Base-by-base conservation (phyloP, 331 rosid species). In the Acacia concinna region DNA sequence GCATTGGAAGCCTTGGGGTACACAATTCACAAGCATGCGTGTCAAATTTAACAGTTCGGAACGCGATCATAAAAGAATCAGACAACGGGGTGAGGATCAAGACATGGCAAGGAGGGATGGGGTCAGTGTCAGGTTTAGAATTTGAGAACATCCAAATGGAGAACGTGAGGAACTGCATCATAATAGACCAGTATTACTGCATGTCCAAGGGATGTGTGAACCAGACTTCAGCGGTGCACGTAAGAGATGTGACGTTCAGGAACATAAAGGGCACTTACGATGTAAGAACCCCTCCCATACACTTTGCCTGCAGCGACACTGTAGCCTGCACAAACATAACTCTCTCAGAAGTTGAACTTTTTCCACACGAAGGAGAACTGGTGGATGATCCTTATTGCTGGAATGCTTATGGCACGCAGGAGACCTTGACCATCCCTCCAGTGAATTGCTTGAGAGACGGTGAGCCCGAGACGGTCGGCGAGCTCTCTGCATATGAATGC, bases 91-190 rank as follows among this genome's bases (percentile, higher is more conserved):
- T 91, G 0, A 85, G 99, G 28, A 90, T 90, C 47, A 93, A 93
- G 89, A 93, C 93, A 74, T 96, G 99, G 99, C 99, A 96, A 86
- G 99, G 99, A 0, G 98, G 99, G 3, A 81, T 86, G 49, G 98
- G 99, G 0, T 85, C 97, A 1, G 99, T 96, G 47, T 76, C 88
- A 0, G 86, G 85, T 1, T 62, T 96, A 14, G 66, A 73, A 41
- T 96, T 96, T 76, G 89, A 88, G 59, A 90, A 85, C 91, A 91
- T 96, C 43, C 88, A 91, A 74, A 93, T 96, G 99, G 97, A 92
- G 77, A 92, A 91, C 38, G 98, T 94, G 0, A 32, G 87, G 70
- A 94, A 94, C 84, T 91, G 97, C 90, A 83, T 93, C 31, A 91
- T 84, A 18, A 89, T 93, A 52, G 99, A 96, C 74, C 98, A 96